These are phyloP conservation scores for Coemansia sp. DNA, from an alignment of 192 early-diverging fungal genomes.

Conservation along the genomic window DNA sequence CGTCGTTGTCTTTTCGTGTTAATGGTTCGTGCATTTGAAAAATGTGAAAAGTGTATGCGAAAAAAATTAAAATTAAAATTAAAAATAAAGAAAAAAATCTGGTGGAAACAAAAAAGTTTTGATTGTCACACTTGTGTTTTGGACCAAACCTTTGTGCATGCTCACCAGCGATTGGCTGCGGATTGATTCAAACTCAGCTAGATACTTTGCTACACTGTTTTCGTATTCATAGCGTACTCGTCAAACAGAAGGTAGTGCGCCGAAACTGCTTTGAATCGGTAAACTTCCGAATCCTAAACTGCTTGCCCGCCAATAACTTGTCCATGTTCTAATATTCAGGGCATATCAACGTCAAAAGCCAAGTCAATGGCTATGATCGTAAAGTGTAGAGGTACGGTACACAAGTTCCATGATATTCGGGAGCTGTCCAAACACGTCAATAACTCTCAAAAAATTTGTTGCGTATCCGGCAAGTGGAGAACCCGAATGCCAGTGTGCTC, in stretches of 20 bases:
- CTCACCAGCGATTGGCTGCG: too few relatives aligned
- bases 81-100: neutral
- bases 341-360: too few relatives aligned
- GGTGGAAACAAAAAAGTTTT: neutral
- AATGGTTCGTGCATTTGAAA: constrained; percentile 6
- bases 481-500: neutral
- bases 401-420: neutral
- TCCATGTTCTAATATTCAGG: neutral
- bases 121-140: neutral
- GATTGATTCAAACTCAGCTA: too few relatives aligned
- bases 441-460: neutral
- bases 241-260: neutral
- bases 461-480: neutral
- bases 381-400: neutral
- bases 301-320: neutral
- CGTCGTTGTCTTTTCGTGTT: neutral
- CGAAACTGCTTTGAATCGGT: neutral
- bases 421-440: neutral
- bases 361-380: too few relatives aligned
- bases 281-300: neutral
- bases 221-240: too few relatives aligned
- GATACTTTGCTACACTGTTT: too few relatives aligned
- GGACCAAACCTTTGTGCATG: too few relatives aligned
- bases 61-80: neutral
- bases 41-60: constrained; percentile 3